Conservation (phyloP, 805 yeast genomes). For the Ogataea degrootiae region DNA sequence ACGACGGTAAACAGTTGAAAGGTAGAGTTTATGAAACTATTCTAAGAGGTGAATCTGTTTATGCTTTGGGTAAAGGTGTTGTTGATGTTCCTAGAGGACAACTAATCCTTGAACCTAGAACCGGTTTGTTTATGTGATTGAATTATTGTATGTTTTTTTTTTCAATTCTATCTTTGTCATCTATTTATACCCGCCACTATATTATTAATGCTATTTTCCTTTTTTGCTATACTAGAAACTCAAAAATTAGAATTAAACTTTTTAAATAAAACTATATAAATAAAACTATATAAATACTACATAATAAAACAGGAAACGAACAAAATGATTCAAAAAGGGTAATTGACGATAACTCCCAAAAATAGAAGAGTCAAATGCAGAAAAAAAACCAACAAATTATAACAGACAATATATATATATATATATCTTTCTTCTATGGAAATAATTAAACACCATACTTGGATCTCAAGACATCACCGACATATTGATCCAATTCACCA, state of each 20-base stretch:
- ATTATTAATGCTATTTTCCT: background rate
- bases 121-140: constrained; percentile 1
- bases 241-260: background rate
- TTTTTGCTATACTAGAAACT: background rate
- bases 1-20: constrained; percentile 59
- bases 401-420: background rate
- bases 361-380: too few relatives aligned
- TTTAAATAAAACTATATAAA: too few relatives aligned
- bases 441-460: constrained; percentile 24
- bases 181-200: background rate
- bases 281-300: too few relatives aligned
- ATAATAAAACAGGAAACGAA: too few relatives aligned
- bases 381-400: background rate
- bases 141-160: constrained; percentile 1
- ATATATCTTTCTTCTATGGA: background rate
- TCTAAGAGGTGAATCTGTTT: constrained; percentile 71
- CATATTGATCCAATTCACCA: constrained; percentile 21
- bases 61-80: constrained; percentile 50
- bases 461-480: constrained; percentile 20
- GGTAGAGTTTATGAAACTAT: constrained; percentile 81
- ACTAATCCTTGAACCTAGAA: constrained; percentile 57
- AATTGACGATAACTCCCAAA: too few relatives aligned
- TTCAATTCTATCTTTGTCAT: background rate
- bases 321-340: too few relatives aligned
- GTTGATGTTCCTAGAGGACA: constrained; percentile 54